A percentile compares a stretch with the other conserved stretches of the same genome.
Conservation (phyloP, 345 rosid genomes). For the Linum trigynum region DNA sequence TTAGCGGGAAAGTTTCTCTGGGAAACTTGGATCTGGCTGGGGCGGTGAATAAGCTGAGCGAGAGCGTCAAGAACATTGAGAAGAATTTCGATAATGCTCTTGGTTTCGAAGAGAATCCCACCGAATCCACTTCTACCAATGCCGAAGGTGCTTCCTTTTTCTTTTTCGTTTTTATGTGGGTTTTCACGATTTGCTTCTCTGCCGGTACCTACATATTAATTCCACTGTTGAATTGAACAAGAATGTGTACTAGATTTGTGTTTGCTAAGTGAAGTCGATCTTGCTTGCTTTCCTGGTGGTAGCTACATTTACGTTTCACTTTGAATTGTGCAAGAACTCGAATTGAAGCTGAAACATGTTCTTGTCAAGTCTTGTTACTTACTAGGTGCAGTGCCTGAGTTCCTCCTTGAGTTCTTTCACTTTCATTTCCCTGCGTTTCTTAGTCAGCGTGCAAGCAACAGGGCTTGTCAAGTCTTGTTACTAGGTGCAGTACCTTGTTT, state of each 20-base stretch:
- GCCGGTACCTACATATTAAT: background rate
- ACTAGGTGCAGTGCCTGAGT: no score
- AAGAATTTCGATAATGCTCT: conserved; percentile 96
- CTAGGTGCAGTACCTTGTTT: no score
- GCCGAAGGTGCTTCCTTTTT: conserved; percentile 43
- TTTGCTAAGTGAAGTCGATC: background rate
- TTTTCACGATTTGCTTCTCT: background rate
- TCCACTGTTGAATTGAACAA: background rate
- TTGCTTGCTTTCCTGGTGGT: no score
- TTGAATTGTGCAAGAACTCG: no score
- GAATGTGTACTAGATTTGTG: background rate
- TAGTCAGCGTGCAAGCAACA: no score
- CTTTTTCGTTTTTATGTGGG: background rate
- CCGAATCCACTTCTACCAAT: conserved; percentile 31
- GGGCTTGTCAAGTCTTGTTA: no score
- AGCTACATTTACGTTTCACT: no score
- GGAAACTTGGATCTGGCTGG: conserved; percentile 96
- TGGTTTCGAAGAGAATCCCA: conserved; percentile 69
- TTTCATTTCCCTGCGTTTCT: no score
- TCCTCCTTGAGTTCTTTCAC: no score
- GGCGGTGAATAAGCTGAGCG: conserved; percentile 93
- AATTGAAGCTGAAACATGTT: no score
- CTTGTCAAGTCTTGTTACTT: no score
- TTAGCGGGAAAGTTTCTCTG: conserved; percentile 74
- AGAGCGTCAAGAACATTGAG: conserved; percentile 98